These are phyloP conservation scores for Coelastrella sp. DNA, from an alignment of 139 green algal species.

Conservation along the genomic window DNA sequence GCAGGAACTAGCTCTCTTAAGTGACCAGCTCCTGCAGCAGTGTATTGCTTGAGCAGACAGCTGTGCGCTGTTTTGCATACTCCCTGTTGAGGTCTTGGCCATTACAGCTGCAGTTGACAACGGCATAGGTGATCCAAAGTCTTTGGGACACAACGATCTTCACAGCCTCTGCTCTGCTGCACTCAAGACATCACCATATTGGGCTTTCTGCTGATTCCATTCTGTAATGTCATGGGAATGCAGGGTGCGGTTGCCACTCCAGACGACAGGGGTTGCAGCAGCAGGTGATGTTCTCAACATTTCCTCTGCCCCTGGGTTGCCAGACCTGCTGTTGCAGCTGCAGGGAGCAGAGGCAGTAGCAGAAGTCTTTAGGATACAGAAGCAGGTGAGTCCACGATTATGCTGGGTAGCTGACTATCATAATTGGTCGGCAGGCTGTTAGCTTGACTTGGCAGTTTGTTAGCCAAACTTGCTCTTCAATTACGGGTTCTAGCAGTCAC, in stretches of 20 bases:
- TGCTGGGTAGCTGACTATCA: not conserved
- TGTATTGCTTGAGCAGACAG: not conserved
- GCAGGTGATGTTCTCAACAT: constrained; percentile 40
- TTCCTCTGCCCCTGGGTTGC: not conserved
- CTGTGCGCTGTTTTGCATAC: not conserved
- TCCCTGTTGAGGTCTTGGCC: not conserved
- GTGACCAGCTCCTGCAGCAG: not conserved
- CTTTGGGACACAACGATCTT: not conserved
- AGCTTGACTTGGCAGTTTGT: not conserved
- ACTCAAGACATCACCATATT: not conserved
- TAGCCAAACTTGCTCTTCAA: too few relatives aligned
- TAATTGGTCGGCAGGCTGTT: not conserved
- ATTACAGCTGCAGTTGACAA: not conserved
- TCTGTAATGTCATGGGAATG: not conserved
- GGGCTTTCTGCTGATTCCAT: not conserved
- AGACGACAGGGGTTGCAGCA: not conserved
- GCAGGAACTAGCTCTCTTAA: too few relatives aligned
- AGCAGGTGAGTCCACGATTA: not conserved
- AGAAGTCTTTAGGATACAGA: not conserved
- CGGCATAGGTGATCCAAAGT: too few relatives aligned
- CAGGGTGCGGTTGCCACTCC: not conserved
- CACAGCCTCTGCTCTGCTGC: not conserved
- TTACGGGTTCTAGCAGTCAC: not conserved
- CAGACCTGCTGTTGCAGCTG: constrained; percentile 41
- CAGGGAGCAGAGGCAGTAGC: not conserved